Conservation (phyloP, 2,329 filamentous ascomycete species). For the Tolypocladium nubicola region DNA sequence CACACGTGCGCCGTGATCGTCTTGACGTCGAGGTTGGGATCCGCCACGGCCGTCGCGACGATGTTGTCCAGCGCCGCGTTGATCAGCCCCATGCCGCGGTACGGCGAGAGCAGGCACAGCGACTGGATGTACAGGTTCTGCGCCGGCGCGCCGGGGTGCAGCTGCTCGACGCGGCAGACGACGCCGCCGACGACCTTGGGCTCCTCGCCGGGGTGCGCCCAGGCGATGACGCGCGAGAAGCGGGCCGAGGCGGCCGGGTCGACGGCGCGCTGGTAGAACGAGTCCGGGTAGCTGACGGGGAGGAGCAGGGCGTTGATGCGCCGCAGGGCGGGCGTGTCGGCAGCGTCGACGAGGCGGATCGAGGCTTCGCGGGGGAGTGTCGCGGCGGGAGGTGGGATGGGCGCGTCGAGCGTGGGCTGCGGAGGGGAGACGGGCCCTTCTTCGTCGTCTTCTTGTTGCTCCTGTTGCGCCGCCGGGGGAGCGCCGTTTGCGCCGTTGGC, state of each 20-base stretch:
- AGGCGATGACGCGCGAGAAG: constrained; percentile 51
- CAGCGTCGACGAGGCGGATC: constrained; percentile 38
- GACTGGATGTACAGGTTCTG: constrained; percentile 55
- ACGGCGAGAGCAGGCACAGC: constrained; percentile 52
- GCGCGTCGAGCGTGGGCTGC: constrained; percentile 8
- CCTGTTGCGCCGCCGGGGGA: constrained; percentile 9
- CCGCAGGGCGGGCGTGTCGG: constrained; percentile 47
- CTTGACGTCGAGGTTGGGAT: constrained; percentile 25
- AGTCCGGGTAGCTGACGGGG: constrained; percentile 51
- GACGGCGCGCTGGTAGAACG: constrained; percentile 48
- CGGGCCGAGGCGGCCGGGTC: constrained; percentile 37
- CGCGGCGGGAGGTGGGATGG: constrained; percentile 16
- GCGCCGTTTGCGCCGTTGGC: constrained; percentile 13
- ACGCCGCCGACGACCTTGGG: constrained; percentile 50
- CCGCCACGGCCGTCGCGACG: constrained; percentile 24
- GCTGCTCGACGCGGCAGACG: constrained; percentile 48
- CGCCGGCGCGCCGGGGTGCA: constrained; percentile 5
- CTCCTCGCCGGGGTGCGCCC: constrained; percentile 31
- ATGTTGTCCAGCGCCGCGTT: constrained; percentile 45
- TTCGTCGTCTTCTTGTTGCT: background rate
- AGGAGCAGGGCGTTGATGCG: constrained; percentile 57
- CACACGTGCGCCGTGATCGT: constrained; percentile 56
- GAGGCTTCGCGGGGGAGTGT: constrained; percentile 35
- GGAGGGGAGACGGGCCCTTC: constrained; percentile 6
- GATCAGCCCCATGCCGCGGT: constrained; percentile 48